These are phyloP conservation scores for Ogataea populi-albae DNA, from an alignment of 805 yeast species.

Conservation along the genomic window DNA sequence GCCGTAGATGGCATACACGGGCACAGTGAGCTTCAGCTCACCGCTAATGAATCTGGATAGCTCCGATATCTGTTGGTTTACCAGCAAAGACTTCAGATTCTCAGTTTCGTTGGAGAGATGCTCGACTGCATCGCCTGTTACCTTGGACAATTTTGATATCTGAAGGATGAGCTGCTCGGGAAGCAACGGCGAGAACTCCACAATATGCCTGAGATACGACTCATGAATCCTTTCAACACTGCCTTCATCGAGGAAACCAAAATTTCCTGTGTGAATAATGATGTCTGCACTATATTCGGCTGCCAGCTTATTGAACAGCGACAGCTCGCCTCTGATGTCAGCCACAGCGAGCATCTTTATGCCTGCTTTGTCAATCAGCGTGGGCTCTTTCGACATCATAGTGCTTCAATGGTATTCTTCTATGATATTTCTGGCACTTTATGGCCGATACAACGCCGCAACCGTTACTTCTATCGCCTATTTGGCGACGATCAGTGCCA, in stretches of 20 bases:
- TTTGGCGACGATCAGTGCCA: no score
- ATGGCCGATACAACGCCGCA: no score
- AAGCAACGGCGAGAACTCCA: slow-evolving; percentile 61
- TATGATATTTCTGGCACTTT: no score
- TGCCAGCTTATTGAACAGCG: slow-evolving; percentile 50
- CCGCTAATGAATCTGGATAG: slow-evolving; percentile 48
- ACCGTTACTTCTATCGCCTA: no score
- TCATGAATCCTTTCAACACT: slow-evolving; percentile 54
- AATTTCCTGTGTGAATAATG: slow-evolving; percentile 72
- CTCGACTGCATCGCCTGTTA: slow-evolving; percentile 40
- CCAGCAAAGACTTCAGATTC: slow-evolving; percentile 34
- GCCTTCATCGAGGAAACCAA: slow-evolving; percentile 68
- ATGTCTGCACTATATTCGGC: slow-evolving; percentile 43
- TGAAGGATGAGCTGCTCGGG: slow-evolving; percentile 46
- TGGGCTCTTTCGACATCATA: no score
- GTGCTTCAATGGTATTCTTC: no score
- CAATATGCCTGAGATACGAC: slow-evolving; percentile 60
- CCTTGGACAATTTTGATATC: slow-evolving; percentile 51
- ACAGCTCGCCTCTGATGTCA: slow-evolving; percentile 54
- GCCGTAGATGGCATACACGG: slow-evolving; percentile 77
- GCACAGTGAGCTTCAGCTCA: slow-evolving; percentile 42
- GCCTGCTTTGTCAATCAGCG: slow-evolving; percentile 21
- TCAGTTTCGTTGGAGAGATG: slow-evolving; percentile 37
- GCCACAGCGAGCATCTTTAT: slow-evolving; percentile 41
- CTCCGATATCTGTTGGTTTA: slow-evolving; percentile 46